Conservation (phyloP, 2,329 filamentous ascomycete genomes). For the Bretziella fagacearum region DNA sequence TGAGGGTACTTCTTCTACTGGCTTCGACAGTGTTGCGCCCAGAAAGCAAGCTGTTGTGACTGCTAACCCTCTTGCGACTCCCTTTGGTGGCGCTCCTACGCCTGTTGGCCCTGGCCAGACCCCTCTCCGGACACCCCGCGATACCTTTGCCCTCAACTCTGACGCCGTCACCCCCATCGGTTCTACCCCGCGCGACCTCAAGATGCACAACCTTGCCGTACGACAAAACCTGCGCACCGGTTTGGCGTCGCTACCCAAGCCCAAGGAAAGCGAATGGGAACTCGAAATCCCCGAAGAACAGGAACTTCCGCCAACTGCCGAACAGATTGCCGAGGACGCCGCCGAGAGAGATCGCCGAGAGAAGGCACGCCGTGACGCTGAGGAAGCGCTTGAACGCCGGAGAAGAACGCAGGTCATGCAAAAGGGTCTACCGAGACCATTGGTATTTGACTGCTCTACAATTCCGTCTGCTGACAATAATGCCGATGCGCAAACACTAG, state of each 20-base stretch:
- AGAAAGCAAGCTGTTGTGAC: slow-evolving; percentile 70
- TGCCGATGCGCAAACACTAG: slow-evolving; percentile 48
- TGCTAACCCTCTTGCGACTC: slow-evolving; percentile 88
- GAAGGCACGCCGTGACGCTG: slow-evolving; percentile 52
- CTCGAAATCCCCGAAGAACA: slow-evolving; percentile 78
- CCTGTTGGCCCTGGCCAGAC: slow-evolving; percentile 57
- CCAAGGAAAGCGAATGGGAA: slow-evolving; percentile 88
- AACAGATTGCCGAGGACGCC: slow-evolving; percentile 38
- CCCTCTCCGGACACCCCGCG: slow-evolving; percentile 72
- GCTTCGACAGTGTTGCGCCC: slow-evolving; percentile 71
- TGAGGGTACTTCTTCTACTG: slow-evolving; percentile 66
- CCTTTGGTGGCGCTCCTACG: slow-evolving; percentile 50
- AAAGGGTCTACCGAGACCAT: slow-evolving; percentile 60
- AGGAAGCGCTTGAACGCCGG: slow-evolving; percentile 60
- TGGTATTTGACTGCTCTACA: slow-evolving; percentile 49
- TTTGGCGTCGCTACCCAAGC: slow-evolving; percentile 73
- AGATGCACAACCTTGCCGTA: slow-evolving; percentile 49
- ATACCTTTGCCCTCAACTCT: slow-evolving; percentile 60
- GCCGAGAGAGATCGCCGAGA: slow-evolving; percentile 69
- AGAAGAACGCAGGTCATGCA: slow-evolving; percentile 88
- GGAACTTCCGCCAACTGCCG: slow-evolving; percentile 33
- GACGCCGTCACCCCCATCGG: slow-evolving; percentile 46
- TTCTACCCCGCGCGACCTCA: slow-evolving; percentile 62
- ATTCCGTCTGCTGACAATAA: slow-evolving; percentile 36
- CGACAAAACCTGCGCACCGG: slow-evolving; percentile 52